Conservation (phyloP, 495 filamentous ascomycete species). For the Ascobolus immersus region DNA sequence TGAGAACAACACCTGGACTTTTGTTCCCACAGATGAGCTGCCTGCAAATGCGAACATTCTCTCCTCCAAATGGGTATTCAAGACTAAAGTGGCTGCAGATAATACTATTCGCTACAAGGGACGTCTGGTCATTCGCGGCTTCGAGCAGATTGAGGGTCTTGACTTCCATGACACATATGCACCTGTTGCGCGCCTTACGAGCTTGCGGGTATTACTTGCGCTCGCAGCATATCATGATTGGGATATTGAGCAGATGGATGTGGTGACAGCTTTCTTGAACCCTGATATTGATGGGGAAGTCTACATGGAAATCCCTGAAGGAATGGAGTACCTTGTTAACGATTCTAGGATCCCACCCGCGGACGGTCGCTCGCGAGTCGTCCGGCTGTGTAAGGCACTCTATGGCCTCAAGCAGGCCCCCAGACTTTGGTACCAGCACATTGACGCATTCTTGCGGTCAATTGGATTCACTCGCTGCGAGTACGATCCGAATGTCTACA, state of each 20-base stretch:
- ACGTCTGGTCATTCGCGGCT: constrained; percentile 5
- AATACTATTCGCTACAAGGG: constrained; percentile 5
- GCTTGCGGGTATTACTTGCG: constrained; percentile 1
- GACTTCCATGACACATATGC: constrained; percentile 8
- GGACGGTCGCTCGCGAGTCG: background rate
- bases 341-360: too few species aligned
- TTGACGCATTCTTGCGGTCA: background rate
- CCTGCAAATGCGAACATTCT: too few species aligned
- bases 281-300: constrained; percentile 1
- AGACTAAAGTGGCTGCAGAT: constrained; percentile 4
- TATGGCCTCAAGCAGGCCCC: background rate
- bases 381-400: background rate
- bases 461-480: background rate
- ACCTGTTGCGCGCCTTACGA: constrained; percentile 2
- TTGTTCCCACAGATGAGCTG: background rate
- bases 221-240: constrained; percentile 1
- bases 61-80: constrained; percentile 7
- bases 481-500: background rate
- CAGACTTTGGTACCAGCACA: background rate
- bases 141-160: constrained; percentile 4
- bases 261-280: constrained; percentile 7
- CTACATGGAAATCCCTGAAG: constrained; percentile 3
- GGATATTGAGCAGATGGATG: constrained; percentile 5
- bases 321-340: too few species aligned
- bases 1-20: constrained; percentile 1